Conservation (phyloP, 2,329 filamentous ascomycete species). For the Colletotrichum salicis region DNA sequence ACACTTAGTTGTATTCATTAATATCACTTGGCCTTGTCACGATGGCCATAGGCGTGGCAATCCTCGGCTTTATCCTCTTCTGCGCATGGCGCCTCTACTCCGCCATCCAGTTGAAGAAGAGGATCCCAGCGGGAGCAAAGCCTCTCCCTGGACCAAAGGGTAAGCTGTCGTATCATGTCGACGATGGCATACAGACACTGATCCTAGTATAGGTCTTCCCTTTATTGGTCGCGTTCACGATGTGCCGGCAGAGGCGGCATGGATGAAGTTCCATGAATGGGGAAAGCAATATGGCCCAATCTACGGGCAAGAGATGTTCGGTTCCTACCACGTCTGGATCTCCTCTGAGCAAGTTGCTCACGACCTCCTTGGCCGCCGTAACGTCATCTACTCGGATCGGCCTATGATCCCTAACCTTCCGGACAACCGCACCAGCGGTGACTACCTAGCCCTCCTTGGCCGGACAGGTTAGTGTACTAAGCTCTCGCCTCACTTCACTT, state of each 20-base stretch:
- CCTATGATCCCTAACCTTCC: slow-evolving; percentile 59
- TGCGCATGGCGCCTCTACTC: slow-evolving; percentile 32
- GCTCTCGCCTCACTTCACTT: too few species aligned
- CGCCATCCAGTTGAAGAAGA: slow-evolving; percentile 34
- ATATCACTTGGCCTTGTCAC: not conserved
- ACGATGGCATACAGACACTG: not conserved
- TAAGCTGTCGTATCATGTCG: slow-evolving; percentile 24
- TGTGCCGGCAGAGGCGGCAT: slow-evolving; percentile 52
- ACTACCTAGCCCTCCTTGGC: slow-evolving; percentile 58
- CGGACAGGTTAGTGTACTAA: slow-evolving; percentile 47
- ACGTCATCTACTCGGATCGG: slow-evolving; percentile 58
- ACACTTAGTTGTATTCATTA: slow-evolving; percentile 5
- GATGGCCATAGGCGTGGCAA: slow-evolving; percentile 31
- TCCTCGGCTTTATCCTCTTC: slow-evolving; percentile 30
- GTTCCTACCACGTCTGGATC: slow-evolving; percentile 59
- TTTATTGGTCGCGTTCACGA: slow-evolving; percentile 58
- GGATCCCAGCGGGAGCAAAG: slow-evolving; percentile 41
- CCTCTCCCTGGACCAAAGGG: slow-evolving; percentile 45
- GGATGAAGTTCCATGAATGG: slow-evolving; percentile 62
- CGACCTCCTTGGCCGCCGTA: slow-evolving; percentile 55
- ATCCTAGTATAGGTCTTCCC: slow-evolving; percentile 48
- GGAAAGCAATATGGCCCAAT: slow-evolving; percentile 58
- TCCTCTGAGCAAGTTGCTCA: slow-evolving; percentile 57
- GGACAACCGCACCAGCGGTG: slow-evolving; percentile 57
- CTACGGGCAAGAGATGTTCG: slow-evolving; percentile 58